Percentiles rank a stretch among this genome's conserved stretches.
Evolutionary conservation across 257 asterid genomes (phyloP).

Genomic region (Rhazya stricta): DNA sequence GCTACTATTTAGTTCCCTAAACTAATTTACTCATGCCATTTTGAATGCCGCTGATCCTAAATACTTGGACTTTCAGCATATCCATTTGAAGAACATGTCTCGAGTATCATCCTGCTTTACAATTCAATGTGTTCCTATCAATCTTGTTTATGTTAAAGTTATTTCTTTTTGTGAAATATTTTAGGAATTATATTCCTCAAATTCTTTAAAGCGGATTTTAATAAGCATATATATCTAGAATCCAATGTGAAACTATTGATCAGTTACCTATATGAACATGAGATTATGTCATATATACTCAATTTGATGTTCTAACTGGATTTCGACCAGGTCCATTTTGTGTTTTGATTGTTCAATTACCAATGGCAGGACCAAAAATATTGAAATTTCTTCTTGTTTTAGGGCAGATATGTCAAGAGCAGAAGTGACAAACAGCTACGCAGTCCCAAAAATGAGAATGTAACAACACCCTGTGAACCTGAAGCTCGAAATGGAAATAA

Average conservation of each 20-base stretch:
- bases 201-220: not conserved
- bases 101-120: not conserved
- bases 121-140: not conserved
- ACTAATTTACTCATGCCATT: not conserved
- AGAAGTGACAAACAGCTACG: constrained; percentile 68
- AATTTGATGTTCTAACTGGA: not conserved
- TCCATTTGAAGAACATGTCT: too few species aligned
- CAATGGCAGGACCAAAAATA: too few species aligned
- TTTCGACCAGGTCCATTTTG: not conserved
- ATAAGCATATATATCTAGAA: not conserved
- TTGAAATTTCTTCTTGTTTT: constrained; percentile 7
- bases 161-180: not conserved
- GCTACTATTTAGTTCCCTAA: not conserved
- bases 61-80: too few species aligned
- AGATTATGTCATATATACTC: not conserved
- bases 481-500: constrained; percentile 26
- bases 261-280: not conserved
- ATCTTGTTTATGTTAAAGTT: not conserved
- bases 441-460: constrained; percentile 26
- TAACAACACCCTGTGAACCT: constrained; percentile 52
- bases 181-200: not conserved
- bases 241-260: not conserved
- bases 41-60: not conserved
- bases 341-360: not conserved
- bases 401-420: constrained; percentile 74